Percentiles rank a stretch among this genome's conserved stretches.
phyloP scores from a whole-genome alignment of 1,284 basidiomycete genomes.

The Austroboletus novae-zelandiae region DNA sequence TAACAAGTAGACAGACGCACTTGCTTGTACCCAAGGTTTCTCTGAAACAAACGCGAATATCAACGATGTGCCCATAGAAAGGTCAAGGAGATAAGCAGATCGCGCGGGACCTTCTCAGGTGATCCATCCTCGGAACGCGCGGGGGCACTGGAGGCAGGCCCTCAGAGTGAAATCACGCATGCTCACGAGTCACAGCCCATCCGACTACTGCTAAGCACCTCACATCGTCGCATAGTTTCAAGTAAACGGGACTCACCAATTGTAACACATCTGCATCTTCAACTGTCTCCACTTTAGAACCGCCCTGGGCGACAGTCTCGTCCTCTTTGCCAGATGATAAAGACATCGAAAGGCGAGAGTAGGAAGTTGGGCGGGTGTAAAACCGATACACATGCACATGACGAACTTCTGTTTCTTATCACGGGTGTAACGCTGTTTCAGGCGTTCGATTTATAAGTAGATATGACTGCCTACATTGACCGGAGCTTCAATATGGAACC shows the following conservation, averaged over 20 bases:
- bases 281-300: constrained; percentile 5
- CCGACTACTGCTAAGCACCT: constrained; percentile 29
- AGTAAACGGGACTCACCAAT: constrained; percentile 46
- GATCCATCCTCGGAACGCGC: too few relatives aligned
- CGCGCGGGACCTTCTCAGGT: too few relatives aligned
- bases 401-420: too few relatives aligned
- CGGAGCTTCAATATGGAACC: too few relatives aligned
- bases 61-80: constrained; percentile 46
- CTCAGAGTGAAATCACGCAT: background rate
- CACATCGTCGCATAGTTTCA: constrained; percentile 18
- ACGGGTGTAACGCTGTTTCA: too few relatives aligned
- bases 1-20: constrained; percentile 38
- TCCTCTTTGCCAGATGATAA: constrained; percentile 4
- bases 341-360: constrained; percentile 19
- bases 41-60: constrained; percentile 48
- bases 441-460: too few relatives aligned
- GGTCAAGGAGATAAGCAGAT: constrained; percentile 24
- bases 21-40: constrained; percentile 78
- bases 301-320: constrained; percentile 4
- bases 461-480: too few relatives aligned
- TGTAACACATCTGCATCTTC: constrained; percentile 57
- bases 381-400: too few relatives aligned
- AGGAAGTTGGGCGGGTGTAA: background rate
- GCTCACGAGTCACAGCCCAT: constrained; percentile 27
- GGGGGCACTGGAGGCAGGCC: too few relatives aligned